Evolutionary conservation across 352 stramenopile species (phyloP), one percentile per base, ranked within the genome.

Genomic region (Globisporangium megalacanthum): DNA sequence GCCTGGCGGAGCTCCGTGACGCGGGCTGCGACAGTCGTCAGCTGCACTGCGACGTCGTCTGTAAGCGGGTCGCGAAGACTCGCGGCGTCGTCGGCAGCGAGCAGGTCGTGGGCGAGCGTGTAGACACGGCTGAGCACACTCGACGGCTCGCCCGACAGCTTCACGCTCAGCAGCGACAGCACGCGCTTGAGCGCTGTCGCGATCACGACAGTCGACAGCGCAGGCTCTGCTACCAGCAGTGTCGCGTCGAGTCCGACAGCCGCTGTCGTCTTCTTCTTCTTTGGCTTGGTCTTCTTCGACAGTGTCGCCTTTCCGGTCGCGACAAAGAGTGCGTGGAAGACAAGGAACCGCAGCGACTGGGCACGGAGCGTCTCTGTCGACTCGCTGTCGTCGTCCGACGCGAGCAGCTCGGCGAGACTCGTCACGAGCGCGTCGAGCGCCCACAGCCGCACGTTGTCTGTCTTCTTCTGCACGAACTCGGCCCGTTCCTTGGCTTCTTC

Each of bases 401-500:
- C 50, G 6, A 81, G 59, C 48, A 73, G 54, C 14, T 91, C 72
- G 1, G 54, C 62, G 22, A 88, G 57, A 42, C 75, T 69, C 56
- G 68, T 52, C 42, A 81, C 65, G 47, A 94, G 75, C 9, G 71
- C 66, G 54, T 94, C 84, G 8, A 94, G 45, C 20, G 84, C 76
- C 84, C 84, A 94, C 41, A 90, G 65, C 14, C 84, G 81, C 49
- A 83, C 81, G 19, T 75, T 81, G 60, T 86, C 71, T 42, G 75
- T 70, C 37, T 79, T 79, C 49, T 81, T 79, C 58, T 66, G 65
- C 17, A 79, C 31, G 37, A 65, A 52, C 53, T 84, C 77, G 17
- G 76, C 68, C n/a, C 78, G 84, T 56, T 94, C 84, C 45, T 82
- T 85, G 54, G 87, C 79, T 54, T 94, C 84, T 45, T 94, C 84